Conservation (phyloP, 2,329 filamentous ascomycete species). For the Xylaria multiplex region DNA sequence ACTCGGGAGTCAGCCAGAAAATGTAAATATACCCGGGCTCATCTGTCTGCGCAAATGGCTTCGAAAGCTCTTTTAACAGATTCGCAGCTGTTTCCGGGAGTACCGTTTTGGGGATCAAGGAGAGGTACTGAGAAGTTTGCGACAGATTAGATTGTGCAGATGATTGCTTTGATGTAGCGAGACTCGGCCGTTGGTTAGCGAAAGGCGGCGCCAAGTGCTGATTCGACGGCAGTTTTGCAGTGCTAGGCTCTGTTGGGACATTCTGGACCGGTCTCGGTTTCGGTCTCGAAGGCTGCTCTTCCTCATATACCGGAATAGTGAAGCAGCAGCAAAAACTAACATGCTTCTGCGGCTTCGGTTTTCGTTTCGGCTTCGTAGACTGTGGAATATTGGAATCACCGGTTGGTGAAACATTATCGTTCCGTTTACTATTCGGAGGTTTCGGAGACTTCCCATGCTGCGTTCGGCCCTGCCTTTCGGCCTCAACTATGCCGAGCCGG, state of each 20-base stretch:
- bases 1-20: constrained; percentile 88
- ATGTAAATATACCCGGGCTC: constrained; percentile 97
- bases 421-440: constrained; percentile 39
- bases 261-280: constrained; percentile 59
- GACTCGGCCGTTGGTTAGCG: constrained; percentile 45
- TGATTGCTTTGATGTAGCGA: constrained; percentile 40
- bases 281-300: constrained; percentile 56
- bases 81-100: constrained; percentile 74
- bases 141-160: constrained; percentile 46
- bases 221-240: constrained; percentile 46
- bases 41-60: constrained; percentile 78
- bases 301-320: constrained; percentile 56
- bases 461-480: constrained; percentile 58
- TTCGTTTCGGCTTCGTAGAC: constrained; percentile 44
- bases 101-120: constrained; percentile 74
- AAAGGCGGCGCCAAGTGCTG: constrained; percentile 46
- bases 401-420: constrained; percentile 44
- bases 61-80: constrained; percentile 78
- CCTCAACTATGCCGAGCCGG: constrained; percentile 77
- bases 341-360: constrained; percentile 47
- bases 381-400: constrained; percentile 30
- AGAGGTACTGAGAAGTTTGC: constrained; percentile 62
- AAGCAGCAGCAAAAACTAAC: constrained; percentile 64
- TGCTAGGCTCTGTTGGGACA: constrained; percentile 42
- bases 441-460: constrained; percentile 37